Base-by-base conservation (phyloP, 2,329 filamentous ascomycete species). In the Eutypa lata region DNA sequence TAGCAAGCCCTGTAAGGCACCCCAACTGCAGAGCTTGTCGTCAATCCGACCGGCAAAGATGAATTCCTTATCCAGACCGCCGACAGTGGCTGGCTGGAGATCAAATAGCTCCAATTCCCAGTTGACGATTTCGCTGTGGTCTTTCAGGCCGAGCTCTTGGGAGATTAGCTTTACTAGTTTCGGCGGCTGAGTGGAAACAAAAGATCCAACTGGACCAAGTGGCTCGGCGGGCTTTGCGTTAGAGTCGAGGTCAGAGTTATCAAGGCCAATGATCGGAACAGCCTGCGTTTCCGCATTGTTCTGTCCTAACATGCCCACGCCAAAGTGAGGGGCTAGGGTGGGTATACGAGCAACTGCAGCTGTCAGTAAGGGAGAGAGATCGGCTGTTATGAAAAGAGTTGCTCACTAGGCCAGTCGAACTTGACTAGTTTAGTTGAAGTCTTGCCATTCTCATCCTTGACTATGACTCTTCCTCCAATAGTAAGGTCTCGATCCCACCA, bases 81-180 rank as follows among this genome's bases (percentile, higher is more conserved):
- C 87, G 18, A 91, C 81, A 40, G 87, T 85, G 1, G 92, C 92
- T 8, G 92, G 90, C 69, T 97, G 91, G 3, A 84, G 83, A 72
- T 97, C 94, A 68, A 88, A 99, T 31, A 99, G 86, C 74, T 99
- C 94, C 37, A 97, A 83, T 68, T 99, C 94, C 94, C 94, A 99
- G 75, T 94, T 95, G 53, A 96, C 76, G 57, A 99, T 96, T 49
- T 80, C 82, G 61, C 78, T 82, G 68, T 88, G 86, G 56, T 90
- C 84, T 49, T 78, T 74, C 56, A 97, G 83, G 28, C 83, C 84
- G n/a, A 97, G 80, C 68, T 94, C 81, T 14, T 81, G 81, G 7
- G 88, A 83, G 65, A 99, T 95, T 19, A 91, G 83, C 68, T 88
- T 86, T 55, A 97, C 91, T 19, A 99, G 82, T 57, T 86, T 86